Base-by-base conservation (phyloP, 768 basidiomycete species). In the Candolleomyces efflorescens region DNA sequence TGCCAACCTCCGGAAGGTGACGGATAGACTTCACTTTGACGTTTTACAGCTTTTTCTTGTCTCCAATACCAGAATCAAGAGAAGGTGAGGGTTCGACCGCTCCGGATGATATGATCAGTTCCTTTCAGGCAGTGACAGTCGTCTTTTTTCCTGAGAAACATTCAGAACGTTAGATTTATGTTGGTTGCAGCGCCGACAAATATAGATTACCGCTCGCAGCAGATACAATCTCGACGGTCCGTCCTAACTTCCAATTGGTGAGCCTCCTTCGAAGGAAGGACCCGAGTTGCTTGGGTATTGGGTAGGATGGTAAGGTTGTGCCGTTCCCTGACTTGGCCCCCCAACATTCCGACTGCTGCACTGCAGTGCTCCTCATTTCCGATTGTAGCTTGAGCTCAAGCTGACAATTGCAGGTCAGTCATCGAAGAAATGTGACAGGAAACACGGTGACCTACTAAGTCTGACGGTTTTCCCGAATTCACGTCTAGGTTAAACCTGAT, bases 101-200 rank as follows among this genome's bases (percentile, higher is more conserved):
- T 5, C 74, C 74, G 20, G 69, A 71, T 1, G 62, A 62, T 5
- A 85, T 58, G 5, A 85, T 73, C 48, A 85, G 71, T 61, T 85
- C 83, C 58, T 78, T 81, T 59, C 65, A 64, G 0, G 82, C 84
- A 12, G 59, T 65, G 17, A 67, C 49, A n/a, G 41, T 51, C 4
- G 49, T 45, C 17, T n/a, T 17, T 13, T 46, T 52, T 1, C 37
- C 47, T 50, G 49, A 12, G 38, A 27, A 51, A 37, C 37, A 20
- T 9, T 22, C 17, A 15, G 24, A 20, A 11, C 12, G 37, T 26
- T 10, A 20, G 5, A n/a, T 7, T 43, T 6, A 54, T 22, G 53
- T 44, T 12, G 5, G 23, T 12, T 7, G 1, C 20, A 13, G 11
- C 7, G 0, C 18, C 10, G 37, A 3, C 11, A 17, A 22, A 32